A percentile compares a stretch with the other conserved stretches of the same genome.
Evolutionary conservation across 164 flowering plant species (phyloP).

Genomic region (Nymphaea colorata): DNA sequence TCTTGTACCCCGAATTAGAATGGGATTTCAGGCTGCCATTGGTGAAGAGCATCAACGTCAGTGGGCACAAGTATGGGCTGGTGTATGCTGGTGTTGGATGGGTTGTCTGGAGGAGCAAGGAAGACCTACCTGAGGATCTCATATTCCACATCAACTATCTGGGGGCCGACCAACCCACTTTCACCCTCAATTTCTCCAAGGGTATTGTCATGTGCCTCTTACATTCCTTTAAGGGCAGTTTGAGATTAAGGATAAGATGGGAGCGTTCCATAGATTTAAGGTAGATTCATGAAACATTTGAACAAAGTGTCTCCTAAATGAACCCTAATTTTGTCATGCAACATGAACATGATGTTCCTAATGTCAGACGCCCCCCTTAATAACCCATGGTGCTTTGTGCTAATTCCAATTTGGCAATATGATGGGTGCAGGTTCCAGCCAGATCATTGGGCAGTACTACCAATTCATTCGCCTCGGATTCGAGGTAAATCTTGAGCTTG

Average conservation of each 20-base stretch:
- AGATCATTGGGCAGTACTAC: conserved; percentile 33
- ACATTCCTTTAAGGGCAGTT: too few species aligned
- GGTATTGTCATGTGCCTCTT: conserved; percentile 17
- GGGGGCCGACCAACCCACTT: conserved; percentile 69
- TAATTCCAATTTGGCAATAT: background rate
- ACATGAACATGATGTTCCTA: too few species aligned
- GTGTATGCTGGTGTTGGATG: conserved; percentile 72
- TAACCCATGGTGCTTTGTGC: too few species aligned
- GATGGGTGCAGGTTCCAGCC: conserved; percentile 43
- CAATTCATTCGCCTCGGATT: conserved; percentile 39
- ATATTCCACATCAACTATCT: conserved; percentile 66
- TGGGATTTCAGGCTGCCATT: conserved; percentile 69
- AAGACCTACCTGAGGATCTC: conserved; percentile 62
- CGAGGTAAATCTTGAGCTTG: conserved; percentile 21
- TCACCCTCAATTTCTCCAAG: conserved; percentile 72
- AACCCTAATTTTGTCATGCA: too few species aligned
- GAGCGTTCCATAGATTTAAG: too few species aligned
- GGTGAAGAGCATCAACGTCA: conserved; percentile 74
- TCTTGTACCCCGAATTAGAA: conserved; percentile 31
- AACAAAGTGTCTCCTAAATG: too few species aligned
- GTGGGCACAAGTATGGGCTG: conserved; percentile 70
- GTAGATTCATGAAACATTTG: too few species aligned
- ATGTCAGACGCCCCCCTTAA: too few species aligned
- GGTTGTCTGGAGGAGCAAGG: conserved; percentile 57
- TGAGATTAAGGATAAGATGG: too few species aligned